Base-by-base conservation (phyloP, 805 yeast genomes). In the Nakazawaea wickerhamii region DNA sequence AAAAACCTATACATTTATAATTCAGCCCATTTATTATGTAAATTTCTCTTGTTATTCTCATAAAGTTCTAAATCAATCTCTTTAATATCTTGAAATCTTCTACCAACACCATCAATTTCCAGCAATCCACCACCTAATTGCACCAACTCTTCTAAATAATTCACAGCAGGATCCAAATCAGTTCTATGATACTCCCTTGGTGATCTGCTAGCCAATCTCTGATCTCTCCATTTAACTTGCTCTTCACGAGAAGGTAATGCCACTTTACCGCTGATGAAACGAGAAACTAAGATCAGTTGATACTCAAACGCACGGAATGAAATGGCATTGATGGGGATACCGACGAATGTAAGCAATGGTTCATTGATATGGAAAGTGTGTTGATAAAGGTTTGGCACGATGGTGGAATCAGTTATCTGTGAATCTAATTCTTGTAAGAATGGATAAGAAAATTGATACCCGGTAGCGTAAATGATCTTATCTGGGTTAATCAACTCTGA, bases 281-380 rank as follows among this genome's bases (percentile, higher is more conserved):
- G 47, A 2, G 70, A 53, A 1, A 63, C 63, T 11, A 61, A 42
- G 1, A 63, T 60, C 1, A 70, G 66, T 48, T 68, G 73, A 51
- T 58, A 67, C 47, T 68, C 72, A 50, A 63, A 68, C 1, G 60
- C 65, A 36, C 67, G 54, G 48, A 67, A 66, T 0, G 68, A 59
- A 20, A 68, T 53, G 2, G 67, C 70, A 27, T 65, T 68, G 1
- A 59, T 55, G 37, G 67, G 63, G 4, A 60, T 56, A 8, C 72
- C 71, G 7, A 65, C 59, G 41, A 61, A 52, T 1, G 65, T 49
- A n/a, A 66, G 41, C 10, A 53, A 41, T 1, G 67, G 68, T 39
- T 65, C 67, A 10, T 55, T 55, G 5, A 53, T 49, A 35, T 50
- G 52, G 44, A 65, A 60, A 1, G 67, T 62, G 45, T 63, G 67